These are phyloP conservation scores for Helminthosporium solani DNA, from an alignment of 2,329 filamentous ascomycete species.

Conservation along the genomic window DNA sequence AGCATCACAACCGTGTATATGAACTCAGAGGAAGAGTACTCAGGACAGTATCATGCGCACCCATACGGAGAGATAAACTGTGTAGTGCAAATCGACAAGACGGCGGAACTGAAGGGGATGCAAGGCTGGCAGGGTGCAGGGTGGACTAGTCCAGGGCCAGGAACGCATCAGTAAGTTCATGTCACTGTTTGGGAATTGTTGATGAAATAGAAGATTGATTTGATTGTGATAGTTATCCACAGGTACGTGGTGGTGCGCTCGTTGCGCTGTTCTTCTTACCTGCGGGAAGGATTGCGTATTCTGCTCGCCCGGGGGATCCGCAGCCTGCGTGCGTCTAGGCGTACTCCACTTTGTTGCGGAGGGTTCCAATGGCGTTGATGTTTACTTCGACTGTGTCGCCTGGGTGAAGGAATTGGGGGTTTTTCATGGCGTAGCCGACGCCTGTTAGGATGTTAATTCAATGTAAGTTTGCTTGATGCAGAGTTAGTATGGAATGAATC, in stretches of 20 bases:
- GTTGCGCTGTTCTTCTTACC: conserved; percentile 59
- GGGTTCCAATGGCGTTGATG: conserved; percentile 31
- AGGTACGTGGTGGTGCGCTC: conserved; percentile 52
- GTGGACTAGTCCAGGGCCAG: conserved; percentile 57
- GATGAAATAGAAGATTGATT: neutral
- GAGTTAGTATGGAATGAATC: neutral
- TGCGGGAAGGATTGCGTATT: conserved; percentile 45
- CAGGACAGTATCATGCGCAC: conserved; percentile 56
- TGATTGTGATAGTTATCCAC: conserved; percentile 45
- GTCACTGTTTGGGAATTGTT: neutral
- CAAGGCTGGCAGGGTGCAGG: conserved; percentile 58
- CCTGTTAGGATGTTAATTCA: conserved; percentile 18
- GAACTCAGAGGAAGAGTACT: conserved; percentile 52
- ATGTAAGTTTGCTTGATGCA: neutral
- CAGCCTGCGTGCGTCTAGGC: conserved; percentile 11
- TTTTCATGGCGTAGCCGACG: conserved; percentile 46
- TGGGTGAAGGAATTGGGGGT: conserved; percentile 38
- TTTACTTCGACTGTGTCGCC: conserved; percentile 38
- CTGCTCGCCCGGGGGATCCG: conserved; percentile 1
- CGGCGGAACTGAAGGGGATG: conserved; percentile 57
- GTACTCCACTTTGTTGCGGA: conserved; percentile 36
- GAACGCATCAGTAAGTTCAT: conserved; percentile 52
- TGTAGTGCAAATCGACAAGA: conserved; percentile 52
- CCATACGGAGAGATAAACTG: conserved; percentile 60
- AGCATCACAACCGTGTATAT: conserved; percentile 61